These are phyloP conservation scores for Pseudogymnoascus sp. DNA, from an alignment of 2,329 filamentous ascomycete species.

Conservation along the genomic window DNA sequence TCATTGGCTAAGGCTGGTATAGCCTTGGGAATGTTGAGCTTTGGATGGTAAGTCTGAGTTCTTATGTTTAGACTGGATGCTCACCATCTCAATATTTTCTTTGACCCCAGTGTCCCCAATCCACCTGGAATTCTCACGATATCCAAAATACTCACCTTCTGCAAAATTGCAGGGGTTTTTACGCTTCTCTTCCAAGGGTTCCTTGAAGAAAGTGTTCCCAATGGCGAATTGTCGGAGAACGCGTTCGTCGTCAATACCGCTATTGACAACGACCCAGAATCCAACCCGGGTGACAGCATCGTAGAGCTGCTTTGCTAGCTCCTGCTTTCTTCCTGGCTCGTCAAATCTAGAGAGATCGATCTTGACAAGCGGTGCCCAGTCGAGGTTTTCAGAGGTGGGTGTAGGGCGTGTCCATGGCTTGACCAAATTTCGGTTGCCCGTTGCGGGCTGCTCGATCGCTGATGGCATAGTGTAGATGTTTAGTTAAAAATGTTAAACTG, in stretches of 20 bases:
- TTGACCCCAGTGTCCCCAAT: slow-evolving; percentile 28
- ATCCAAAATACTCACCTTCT: slow-evolving; percentile 41
- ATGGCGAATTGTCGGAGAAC: slow-evolving; percentile 53
- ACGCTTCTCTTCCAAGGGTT: slow-evolving; percentile 49
- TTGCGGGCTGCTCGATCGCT: slow-evolving; percentile 13
- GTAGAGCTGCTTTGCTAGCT: slow-evolving; percentile 42
- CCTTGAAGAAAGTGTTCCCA: slow-evolving; percentile 48
- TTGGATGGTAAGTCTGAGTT: background rate
- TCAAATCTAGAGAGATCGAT: slow-evolving; percentile 44
- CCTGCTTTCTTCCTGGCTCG: slow-evolving; percentile 41
- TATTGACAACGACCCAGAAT: slow-evolving; percentile 56
- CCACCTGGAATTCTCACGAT: slow-evolving; percentile 35
- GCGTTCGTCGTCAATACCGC: slow-evolving; percentile 49
- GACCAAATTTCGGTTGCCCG: slow-evolving; percentile 18
- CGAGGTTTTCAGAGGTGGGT: slow-evolving; percentile 26
- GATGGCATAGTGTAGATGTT: slow-evolving; percentile 22
- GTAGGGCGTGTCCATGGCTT: slow-evolving; percentile 29
- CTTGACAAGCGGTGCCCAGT: slow-evolving; percentile 46
- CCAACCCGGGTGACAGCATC: slow-evolving; percentile 43
- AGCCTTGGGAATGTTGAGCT: slow-evolving; percentile 49
- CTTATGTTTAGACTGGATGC: background rate
- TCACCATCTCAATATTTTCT: slow-evolving; percentile 47
- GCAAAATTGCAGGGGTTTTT: slow-evolving; percentile 24
- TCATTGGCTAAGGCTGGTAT: slow-evolving; percentile 34
- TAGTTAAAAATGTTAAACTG: background rate